Base-by-base conservation (phyloP, 306 rosid species). In the Sindora glabra region DNA sequence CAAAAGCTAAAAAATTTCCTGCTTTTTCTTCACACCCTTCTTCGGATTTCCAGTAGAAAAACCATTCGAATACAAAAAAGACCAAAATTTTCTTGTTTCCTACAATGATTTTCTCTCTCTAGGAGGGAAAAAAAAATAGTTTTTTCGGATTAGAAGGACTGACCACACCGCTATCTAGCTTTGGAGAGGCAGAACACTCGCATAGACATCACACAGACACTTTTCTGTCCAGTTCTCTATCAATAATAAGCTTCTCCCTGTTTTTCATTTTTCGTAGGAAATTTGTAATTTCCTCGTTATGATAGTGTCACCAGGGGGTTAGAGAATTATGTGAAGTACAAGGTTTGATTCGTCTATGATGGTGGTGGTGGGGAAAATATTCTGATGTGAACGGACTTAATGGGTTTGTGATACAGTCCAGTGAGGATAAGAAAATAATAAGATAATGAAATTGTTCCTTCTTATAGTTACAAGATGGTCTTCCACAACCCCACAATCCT, bases 21-120 rank as follows among this genome's bases (percentile, higher is more conserved):
- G 27, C 34, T 75, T 69, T 72, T 57, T 26, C 49, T 49, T 76
- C 73, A 70, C 37, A 50, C 33, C 62, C 74, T 68, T 77, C 56
- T 6, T 59, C 68, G 64, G 78, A 78, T 78, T 86, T 64, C 79
- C 78, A 82, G 83, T 76, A 76, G 86, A 62, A n/a, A n/a, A n/a
- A 77, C 85, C 85, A 88, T 85, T 76, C 66, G 56, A 71, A 78
- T 73, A 65, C 83, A 59, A 50, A 67, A 78, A 65, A 56, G 48
- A 64, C 53, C 79, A 74, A 59, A 62, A 36, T 7, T 18, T 64
- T 72, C 53, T 61, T 65, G 61, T 54, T 70, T 55, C 59, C 44
- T 42, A 6, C 64, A 71, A 54, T n/a, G n/a, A n/a, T 30, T 69
- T 78, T 69, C 70, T 48, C 32, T 27, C 21, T 44, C 77, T 36